Evolutionary conservation across 73 alveolate genomes (phyloP), one percentile per base, ranked within the genome.

Genomic region (Tetrahymena malaccensis): DNA sequence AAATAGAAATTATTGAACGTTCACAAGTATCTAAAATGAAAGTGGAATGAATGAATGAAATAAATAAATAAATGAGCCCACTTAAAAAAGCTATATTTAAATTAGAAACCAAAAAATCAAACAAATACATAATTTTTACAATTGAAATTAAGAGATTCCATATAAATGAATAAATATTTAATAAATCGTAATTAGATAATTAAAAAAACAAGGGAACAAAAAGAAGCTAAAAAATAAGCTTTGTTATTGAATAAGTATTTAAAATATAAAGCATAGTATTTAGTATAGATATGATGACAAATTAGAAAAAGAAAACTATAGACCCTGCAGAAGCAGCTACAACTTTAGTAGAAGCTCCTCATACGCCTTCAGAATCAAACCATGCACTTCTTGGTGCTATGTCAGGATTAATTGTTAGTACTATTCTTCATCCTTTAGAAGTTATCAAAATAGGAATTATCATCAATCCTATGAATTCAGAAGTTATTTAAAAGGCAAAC

Each of bases 371-470:
- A 31, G 89, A 70, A 70, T 25, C 89, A 25, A 70, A 25, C 43
- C 89, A 70, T 70, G 89, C 89, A 3, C 89, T 70, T 31, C 17
- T 3, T 22, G 89, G 89, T 70, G 89, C 43, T 70, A 33, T n/a
- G 10, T 3, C 89, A 19, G 89, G 89, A 4, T 7, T 70, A 13
- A 31, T 70, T 22, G 89, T 70, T 70, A 70, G 89, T 40, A 25
- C 89, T 70, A 70, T 70, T 70, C 37, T 70, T 2, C 89, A 70
- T 70, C 96, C 96, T 43, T 25, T 94, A 31, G 96, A 94, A 58
- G 94, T 94, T 43, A 94, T 94, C 10, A 94, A 94, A 43, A 94
- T 94, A 58, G 96, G 93, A 33, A 94, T 94, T 43, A 94, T 94
- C 31, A 93, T 94, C 25, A 94, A 94, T 43, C 93, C 96, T 0